A percentile compares a stretch with the other conserved stretches of the same genome.
Conservation (phyloP, 768 basidiomycete genomes). For the Suillus tomentosus region DNA sequence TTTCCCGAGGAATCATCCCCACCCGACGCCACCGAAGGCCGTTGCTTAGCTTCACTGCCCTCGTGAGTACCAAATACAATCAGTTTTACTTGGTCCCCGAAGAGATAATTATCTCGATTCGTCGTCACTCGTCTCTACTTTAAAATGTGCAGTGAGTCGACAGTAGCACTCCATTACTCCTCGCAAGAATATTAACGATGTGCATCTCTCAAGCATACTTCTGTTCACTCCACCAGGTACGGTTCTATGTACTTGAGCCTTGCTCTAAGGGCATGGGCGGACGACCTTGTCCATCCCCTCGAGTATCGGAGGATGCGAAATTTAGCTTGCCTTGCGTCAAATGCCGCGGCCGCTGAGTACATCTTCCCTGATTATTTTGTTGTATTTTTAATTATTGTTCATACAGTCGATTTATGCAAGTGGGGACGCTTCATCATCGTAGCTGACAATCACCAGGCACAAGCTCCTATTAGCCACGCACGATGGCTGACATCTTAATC, state of each 20-base stretch:
- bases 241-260: constrained; percentile 2
- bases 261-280: constrained; percentile 1
- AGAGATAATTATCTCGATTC: neutral
- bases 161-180: neutral
- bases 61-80: neutral
- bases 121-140: neutral
- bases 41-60: neutral
- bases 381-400: too few species aligned
- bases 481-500: neutral
- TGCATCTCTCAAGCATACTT: constrained; percentile 8
- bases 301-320: accelerated
- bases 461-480: neutral
- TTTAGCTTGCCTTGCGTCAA: constrained; percentile 12
- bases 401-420: too few species aligned
- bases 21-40: neutral
- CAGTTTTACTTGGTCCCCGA: neutral
- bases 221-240: constrained; percentile 9
- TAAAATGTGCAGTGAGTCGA: neutral
- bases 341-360: constrained; percentile 16
- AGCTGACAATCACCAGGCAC: neutral
- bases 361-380: neutral
- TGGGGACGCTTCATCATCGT: neutral
- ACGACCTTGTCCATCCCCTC: neutral
- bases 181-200: neutral
- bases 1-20: neutral